A percentile compares a stretch with the other conserved stretches of the same genome.
phyloP scores from a whole-genome alignment of 805 yeast genomes.

The Yueomyces sinensis region DNA sequence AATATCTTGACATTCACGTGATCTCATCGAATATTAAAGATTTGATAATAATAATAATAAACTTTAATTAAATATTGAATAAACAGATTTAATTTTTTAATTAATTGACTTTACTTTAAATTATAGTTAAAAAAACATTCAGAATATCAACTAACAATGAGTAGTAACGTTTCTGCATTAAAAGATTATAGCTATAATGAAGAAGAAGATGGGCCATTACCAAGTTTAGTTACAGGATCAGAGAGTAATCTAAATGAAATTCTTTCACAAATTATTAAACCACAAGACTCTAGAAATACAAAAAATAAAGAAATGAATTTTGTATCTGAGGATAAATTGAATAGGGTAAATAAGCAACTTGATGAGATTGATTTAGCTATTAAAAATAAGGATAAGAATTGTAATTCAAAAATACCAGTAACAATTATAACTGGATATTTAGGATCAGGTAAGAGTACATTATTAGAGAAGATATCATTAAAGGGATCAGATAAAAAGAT shows the following conservation, averaged over 20 bases:
- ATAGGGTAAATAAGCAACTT: conserved; percentile 17
- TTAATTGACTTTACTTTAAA: too few relatives aligned
- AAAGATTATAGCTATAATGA: conserved; percentile 18
- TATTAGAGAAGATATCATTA: conserved; percentile 60
- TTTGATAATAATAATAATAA: too few relatives aligned
- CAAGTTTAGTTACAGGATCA: conserved; percentile 17
- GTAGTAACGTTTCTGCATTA: conserved; percentile 13
- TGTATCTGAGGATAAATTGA: conserved; percentile 19
- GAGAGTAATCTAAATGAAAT: conserved; percentile 17
- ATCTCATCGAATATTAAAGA: too few relatives aligned
- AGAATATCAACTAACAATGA: too few relatives aligned
- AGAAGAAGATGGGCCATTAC: conserved; percentile 24
- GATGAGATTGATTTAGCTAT: conserved; percentile 1
- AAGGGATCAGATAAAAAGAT: conserved; percentile 53
- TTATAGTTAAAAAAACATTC: too few relatives aligned
- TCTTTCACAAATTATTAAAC: conserved; percentile 6
- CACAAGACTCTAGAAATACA: too few relatives aligned
- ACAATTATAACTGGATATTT: conserved; percentile 90
- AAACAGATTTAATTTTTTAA: too few relatives aligned
- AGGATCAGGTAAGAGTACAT: conserved; percentile 89
- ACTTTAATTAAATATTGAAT: too few relatives aligned
- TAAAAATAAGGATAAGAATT: background rate
- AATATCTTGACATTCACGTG: too few relatives aligned
- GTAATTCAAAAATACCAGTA: conserved; percentile 53
- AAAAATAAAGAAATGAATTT: conserved; percentile 19